Evolutionary conservation across 2,329 filamentous ascomycete species (phyloP), one percentile per base, ranked within the genome.

Genomic region (Fusarium torreyae): DNA sequence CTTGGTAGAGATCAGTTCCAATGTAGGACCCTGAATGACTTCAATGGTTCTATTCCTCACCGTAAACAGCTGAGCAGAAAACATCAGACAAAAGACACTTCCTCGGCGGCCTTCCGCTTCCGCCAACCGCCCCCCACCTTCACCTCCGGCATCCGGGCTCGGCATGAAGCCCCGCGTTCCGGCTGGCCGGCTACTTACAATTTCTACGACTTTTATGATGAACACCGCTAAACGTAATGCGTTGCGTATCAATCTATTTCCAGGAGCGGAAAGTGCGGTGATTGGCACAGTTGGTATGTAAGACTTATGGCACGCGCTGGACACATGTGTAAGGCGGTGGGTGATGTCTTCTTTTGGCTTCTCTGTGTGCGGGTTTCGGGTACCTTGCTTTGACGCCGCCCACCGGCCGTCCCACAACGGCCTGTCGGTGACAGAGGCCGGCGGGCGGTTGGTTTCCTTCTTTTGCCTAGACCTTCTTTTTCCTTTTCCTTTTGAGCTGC

Each of bases 361-460:
- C 63, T 39, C 10, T 28, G 36, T 51, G 24, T 51, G 40, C 36
- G 57, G 57, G 53, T 63, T 69, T 70, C 67, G 67, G 71, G 67
- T 68, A 71, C 64, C 71, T 74, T 72, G 61, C 67, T 63, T 69
- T 57, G 46, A 73, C 57, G 68, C 70, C 53, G 69, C 69, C 48
- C 58, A 71, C 45, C 60, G n/a, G 55, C 46, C 17, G 49, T 53
- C 48, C 57, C 53, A 69, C 63, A 69, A 51, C 68, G 59, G 67
- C 50, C 50, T 64, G 43, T 57, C 42, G 48, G 56, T 66, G 38
- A 26, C n/a, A 33, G 28, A 57, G 44, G 57, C 50, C 50, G 53
- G 49, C 17, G 45, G 39, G 39, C 17, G 51, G n/a, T 36, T 22
- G 48, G n/a, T 11, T 31, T 38, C 31, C 34, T 59, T 43, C 17